Evolutionary conservation across 2,329 filamentous ascomycete genomes (phyloP).

Genomic region (Arthrobotrys megalospora): DNA sequence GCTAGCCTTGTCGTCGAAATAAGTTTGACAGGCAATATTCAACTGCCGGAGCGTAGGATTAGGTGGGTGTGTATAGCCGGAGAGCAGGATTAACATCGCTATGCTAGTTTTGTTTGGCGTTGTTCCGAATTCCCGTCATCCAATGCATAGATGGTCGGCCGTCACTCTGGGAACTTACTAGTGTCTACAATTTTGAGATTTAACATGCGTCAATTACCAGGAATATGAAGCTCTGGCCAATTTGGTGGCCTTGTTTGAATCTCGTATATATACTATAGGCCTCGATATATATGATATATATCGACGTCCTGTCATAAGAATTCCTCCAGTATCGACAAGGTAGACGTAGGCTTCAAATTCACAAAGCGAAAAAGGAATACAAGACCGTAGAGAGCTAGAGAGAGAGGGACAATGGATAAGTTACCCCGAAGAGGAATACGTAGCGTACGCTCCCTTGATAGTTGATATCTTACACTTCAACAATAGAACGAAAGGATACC

Average conservation of each 20-base stretch:
- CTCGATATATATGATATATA: background rate
- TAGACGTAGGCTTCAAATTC: background rate
- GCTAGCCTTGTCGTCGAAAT: background rate
- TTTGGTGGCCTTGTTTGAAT: background rate
- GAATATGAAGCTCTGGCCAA: background rate
- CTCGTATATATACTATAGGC: slow-evolving; percentile 8
- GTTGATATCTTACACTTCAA: slow-evolving; percentile 12
- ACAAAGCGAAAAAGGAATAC: background rate
- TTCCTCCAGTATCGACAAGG: slow-evolving; percentile 4
- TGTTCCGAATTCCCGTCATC: background rate
- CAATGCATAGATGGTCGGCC: background rate
- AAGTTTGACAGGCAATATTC: slow-evolving; percentile 14
- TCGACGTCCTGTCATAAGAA: background rate
- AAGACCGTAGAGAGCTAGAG: background rate
- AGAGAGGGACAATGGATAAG: background rate
- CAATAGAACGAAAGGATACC: background rate
- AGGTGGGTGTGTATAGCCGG: slow-evolving; percentile 16
- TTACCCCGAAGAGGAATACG: slow-evolving; percentile 64
- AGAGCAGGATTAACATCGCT: background rate
- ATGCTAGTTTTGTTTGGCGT: background rate
- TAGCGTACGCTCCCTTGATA: background rate
- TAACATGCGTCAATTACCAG: slow-evolving; percentile 26
- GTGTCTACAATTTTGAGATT: background rate
- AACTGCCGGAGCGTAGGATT: slow-evolving; percentile 21
- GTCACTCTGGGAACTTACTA: background rate